Base-by-base conservation (phyloP, 2,329 filamentous ascomycete genomes). In the Aaosphaeria arxii region DNA sequence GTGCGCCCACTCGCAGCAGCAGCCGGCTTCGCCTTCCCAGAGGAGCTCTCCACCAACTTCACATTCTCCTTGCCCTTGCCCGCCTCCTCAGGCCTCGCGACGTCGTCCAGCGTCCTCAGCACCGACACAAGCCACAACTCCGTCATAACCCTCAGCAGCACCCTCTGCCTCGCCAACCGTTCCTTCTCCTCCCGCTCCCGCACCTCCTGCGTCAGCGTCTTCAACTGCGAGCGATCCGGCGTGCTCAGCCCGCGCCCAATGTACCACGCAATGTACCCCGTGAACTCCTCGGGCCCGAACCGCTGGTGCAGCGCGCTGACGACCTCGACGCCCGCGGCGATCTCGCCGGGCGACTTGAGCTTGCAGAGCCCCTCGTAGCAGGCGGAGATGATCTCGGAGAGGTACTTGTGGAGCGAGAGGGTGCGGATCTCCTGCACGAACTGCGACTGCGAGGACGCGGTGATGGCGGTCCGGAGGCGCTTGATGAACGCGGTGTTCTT, bases 401-500 rank as follows among this genome's bases (percentile, higher is more conserved):
- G 84, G 72, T 97, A 97, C 70, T 96, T 96, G 79, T 92, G 89
- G 44, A 97, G 81, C 58, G 91, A 96, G 30, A 97, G 80, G 29
- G 89, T 88, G 61, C 88, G 86, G 61, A 96, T 91, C 67, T 97
- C 92, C 68, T 92, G 85, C 42, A 96, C 76, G 72, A 97, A 95
- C 50, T 90, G 94, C 57, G 82, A 78, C 46, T 91, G 84, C 47
- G 88, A 89, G 48, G 90, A 79, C 43, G 89, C 76, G 54, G 88
- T 91, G 54, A 97, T 86, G 51, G 90, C 89, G 49, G 92, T 96
- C 60, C 92, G 89, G 47, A 97, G 80, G 64, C 92, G 89, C 74
- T 96, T 96, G 67, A 97, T 97, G 71, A 97, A 96, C 57, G 91
- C 91, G 4, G 92, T 97, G 64, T 97, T 97, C 78, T 96, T 97